Evolutionary conservation across 2,329 filamentous ascomycete species (phyloP).

Genomic region (Intubia oerlemansii): DNA sequence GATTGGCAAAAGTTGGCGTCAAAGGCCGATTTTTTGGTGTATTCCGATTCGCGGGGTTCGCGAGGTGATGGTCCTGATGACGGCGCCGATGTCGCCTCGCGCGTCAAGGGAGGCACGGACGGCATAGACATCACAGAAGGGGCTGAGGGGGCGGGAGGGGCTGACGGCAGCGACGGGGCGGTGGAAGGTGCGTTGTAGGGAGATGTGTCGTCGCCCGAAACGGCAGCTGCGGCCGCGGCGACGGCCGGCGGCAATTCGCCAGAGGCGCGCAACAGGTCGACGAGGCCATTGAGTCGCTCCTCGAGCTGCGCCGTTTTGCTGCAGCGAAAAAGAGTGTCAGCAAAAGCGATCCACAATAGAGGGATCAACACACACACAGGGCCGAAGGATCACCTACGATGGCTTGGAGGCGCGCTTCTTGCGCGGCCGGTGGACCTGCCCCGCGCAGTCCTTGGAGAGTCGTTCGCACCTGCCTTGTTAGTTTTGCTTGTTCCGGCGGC

Average conservation of each 20-base stretch:
- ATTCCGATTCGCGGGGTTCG: not conserved
- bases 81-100: not conserved
- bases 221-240: not conserved
- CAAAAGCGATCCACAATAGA: too few species aligned
- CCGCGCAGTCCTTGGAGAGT: constrained; percentile 23
- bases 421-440: constrained; percentile 24
- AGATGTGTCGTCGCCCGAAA: not conserved
- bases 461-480: constrained; percentile 20
- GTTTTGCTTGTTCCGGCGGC: too few species aligned
- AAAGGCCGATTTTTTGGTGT: too few species aligned
- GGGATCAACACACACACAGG: too few species aligned
- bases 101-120: too few species aligned
- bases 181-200: not conserved
- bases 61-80: constrained; percentile 1
- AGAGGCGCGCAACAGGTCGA: constrained; percentile 23
- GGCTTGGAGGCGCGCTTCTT: constrained; percentile 29
- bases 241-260: constrained; percentile 13
- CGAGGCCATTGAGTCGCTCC: constrained; percentile 25
- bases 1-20: too few species aligned
- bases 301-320: constrained; percentile 28
- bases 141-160: not conserved
- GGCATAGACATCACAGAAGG: not conserved
- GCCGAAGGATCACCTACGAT: constrained; percentile 20
- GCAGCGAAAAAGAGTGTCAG: not conserved
- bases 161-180: not conserved